Base-by-base conservation (phyloP, 331 rosid species). In the Arachis monticola region DNA sequence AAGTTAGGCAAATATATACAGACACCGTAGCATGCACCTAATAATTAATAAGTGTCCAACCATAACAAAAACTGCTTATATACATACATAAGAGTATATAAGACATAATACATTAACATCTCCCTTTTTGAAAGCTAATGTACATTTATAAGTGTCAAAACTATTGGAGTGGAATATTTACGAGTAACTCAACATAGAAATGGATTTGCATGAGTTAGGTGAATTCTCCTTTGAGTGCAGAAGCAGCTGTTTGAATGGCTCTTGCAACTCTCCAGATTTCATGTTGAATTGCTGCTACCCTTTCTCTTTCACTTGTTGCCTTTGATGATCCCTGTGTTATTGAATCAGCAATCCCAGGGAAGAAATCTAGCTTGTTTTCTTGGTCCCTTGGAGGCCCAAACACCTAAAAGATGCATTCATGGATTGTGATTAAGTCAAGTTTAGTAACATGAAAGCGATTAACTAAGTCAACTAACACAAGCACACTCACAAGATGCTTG, bases 241-340 rank as follows among this genome's bases (percentile, higher is more conserved):
- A 76, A 70, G 96, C 80, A 65, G 97, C 97, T 79, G 96, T 85
- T 67, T 73, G 82, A 57, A 94, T 88, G 73, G 97, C 96, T 85
- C 99, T 83, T 27, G 87, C 83, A 75, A 86, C 92, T 87, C 95
- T 92, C 99, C 99, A 94, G 10, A 94, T 74, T 81, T 94, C 99
- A 58, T 92, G 99, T 77, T 81, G 85, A 80, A 91, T 79, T 44
- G 76, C 69, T 7, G 83, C 83, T 57, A 73, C 55, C 81, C 77
- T 79, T 73, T 83, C 84, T 62, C 60, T 80, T 74, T 56, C 40
- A 69, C 77, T 80, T 75, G 41, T 69, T 70, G 67, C 67, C 1
- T 31, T 60, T 12, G 89, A 87, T 32, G 38, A 22, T 22, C 27
- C 38, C 14, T 9, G 65, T 14, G 79, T 80, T 4, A 87, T 70